A percentile compares a stretch with the other conserved stretches of the same genome.
These are phyloP conservation scores for Aspergillus hiratsukae DNA, from an alignment of 2,329 filamentous ascomycete genomes.

Conservation along the genomic window DNA sequence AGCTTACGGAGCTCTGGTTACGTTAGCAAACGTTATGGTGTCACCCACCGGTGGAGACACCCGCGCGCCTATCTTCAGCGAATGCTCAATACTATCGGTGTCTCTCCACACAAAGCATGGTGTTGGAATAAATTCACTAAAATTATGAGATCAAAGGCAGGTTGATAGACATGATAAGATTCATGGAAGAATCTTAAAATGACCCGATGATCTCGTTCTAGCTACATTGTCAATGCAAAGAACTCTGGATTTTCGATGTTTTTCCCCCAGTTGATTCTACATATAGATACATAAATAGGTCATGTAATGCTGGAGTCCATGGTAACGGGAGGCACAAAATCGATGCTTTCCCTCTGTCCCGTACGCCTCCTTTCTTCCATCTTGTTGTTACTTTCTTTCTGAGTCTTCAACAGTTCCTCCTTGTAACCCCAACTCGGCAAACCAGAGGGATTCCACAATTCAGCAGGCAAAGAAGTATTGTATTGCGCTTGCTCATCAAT, in stretches of 20 bases:
- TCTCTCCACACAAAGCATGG: background rate
- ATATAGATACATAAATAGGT: background rate
- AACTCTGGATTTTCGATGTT: background rate
- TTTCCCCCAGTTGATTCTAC: background rate
- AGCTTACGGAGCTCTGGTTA: constrained; percentile 35
- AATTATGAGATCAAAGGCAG: no score
- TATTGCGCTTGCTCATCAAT: constrained; percentile 53
- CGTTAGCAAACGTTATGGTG: constrained; percentile 14
- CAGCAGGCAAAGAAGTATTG: constrained; percentile 43
- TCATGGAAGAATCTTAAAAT: no score
- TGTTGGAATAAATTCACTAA: background rate
- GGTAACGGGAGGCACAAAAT: constrained; percentile 33
- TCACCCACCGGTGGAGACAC: constrained; percentile 6
- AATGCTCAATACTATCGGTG: background rate
- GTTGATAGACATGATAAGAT: no score
- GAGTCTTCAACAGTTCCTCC: constrained; percentile 41
- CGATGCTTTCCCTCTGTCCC: constrained; percentile 35
- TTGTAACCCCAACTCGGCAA: constrained; percentile 45
- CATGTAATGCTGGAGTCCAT: constrained; percentile 3
- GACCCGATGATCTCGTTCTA: background rate
- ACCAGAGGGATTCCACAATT: constrained; percentile 37
- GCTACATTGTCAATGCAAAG: background rate
- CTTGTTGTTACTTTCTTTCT: constrained; percentile 35
- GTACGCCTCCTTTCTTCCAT: constrained; percentile 31
- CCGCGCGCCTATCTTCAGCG: constrained; percentile 10